Evolutionary conservation across 2,329 filamentous ascomycete species (phyloP).

Genomic region (Parafenestella ontariensis): DNA sequence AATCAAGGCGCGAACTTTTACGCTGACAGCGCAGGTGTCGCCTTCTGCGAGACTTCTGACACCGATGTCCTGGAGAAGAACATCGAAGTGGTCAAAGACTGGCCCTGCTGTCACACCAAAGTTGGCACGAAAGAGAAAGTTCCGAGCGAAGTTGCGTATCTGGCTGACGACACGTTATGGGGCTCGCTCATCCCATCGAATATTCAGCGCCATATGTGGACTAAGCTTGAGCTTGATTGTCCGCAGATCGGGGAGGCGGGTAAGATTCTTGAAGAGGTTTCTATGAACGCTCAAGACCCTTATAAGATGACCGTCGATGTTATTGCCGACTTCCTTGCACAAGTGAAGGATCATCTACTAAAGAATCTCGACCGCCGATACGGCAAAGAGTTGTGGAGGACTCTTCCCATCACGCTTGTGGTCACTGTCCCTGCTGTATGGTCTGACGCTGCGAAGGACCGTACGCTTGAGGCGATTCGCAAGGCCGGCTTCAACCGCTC

Average conservation of each 20-base stretch:
- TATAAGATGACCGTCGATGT: slow-evolving; percentile 33
- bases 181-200: slow-evolving; percentile 18
- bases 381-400: slow-evolving; percentile 23
- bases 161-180: slow-evolving; percentile 1
- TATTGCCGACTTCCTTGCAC: slow-evolving; percentile 35
- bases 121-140: slow-evolving; percentile 41
- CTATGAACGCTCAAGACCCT: neutral
- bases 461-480: slow-evolving; percentile 22
- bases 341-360: slow-evolving; percentile 28
- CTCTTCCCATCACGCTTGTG: slow-evolving; percentile 25
- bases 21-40: slow-evolving; percentile 28
- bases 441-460: slow-evolving; percentile 31
- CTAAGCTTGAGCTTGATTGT: slow-evolving; percentile 37
- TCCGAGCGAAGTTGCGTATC: slow-evolving; percentile 32
- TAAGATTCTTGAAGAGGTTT: slow-evolving; percentile 24
- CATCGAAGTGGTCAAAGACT: slow-evolving; percentile 35
- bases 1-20: too few relatives aligned
- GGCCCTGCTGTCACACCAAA: slow-evolving; percentile 30
- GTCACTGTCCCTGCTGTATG: slow-evolving; percentile 37
- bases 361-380: slow-evolving; percentile 31
- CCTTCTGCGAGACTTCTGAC: slow-evolving; percentile 38
- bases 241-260: slow-evolving; percentile 16
- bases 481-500: slow-evolving; percentile 27
- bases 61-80: slow-evolving; percentile 3
- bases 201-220: slow-evolving; percentile 40